Evolutionary conservation across 306 rosid genomes (phyloP).

Genomic region (Cicer yamashitae): DNA sequence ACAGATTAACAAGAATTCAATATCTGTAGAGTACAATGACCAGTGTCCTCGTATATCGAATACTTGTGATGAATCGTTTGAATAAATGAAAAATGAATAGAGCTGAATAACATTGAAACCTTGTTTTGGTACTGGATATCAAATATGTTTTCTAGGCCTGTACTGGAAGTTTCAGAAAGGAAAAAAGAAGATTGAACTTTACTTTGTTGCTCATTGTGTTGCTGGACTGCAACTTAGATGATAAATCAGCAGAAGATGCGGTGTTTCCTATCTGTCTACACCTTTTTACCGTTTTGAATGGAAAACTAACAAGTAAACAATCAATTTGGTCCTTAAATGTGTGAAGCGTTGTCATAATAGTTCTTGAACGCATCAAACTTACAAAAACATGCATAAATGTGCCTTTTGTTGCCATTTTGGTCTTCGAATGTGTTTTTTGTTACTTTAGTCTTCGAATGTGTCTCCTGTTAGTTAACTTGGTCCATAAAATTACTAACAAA

Average conservation of each 20-base stretch:
- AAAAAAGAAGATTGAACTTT: constrained; percentile 28
- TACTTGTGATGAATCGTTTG: constrained; percentile 37
- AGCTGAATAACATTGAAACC: constrained; percentile 41
- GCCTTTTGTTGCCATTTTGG: no score
- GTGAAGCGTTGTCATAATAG: no score
- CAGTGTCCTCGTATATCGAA: constrained; percentile 47
- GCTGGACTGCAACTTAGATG: constrained; percentile 32
- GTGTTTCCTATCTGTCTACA: constrained; percentile 14
- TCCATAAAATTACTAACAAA: no score
- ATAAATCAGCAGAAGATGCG: constrained; percentile 21
- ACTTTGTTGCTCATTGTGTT: constrained; percentile 42
- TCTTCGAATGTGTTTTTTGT: no score
- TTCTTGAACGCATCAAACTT: no score
- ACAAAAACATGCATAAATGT: no score
- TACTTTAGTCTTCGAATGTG: no score
- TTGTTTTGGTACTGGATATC: constrained; percentile 40
- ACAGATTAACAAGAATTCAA: constrained; percentile 52
- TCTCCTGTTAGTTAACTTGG: no score
- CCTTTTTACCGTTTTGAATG: constrained; percentile 26
- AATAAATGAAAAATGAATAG: constrained; percentile 47
- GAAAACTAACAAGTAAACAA: no score
- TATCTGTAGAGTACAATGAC: constrained; percentile 57
- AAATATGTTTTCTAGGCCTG: constrained; percentile 44
- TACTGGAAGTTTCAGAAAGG: constrained; percentile 38
- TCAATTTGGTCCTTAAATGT: no score